Base-by-base conservation (phyloP, 2,329 filamentous ascomycete species). In the Aquanectria penicillioides region DNA sequence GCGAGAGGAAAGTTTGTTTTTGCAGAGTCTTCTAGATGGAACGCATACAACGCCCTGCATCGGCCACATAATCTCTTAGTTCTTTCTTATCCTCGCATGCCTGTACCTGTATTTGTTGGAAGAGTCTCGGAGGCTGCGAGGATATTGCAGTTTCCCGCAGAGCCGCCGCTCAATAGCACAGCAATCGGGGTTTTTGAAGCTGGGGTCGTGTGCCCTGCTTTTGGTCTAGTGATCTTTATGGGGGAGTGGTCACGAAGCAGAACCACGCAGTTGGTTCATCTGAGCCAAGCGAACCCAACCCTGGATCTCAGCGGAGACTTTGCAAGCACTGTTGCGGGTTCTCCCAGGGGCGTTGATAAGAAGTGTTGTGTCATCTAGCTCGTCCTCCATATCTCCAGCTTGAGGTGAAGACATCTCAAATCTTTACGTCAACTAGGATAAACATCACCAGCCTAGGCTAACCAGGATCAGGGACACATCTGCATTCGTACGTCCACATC, bases 401-500 rank as follows among this genome's bases (percentile, higher is more conserved):
- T 18, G 49, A 55, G 41, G 31, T n/a, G 22, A 36, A 37, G 43
- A 29, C 25, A n/a, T 29, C 23, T 46, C 43, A 51, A 37, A 46
- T 36, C 48, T 44, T 54, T 43, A 25, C 43, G 40, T 31, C 15
- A 25, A 17, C 22, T 29, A 46, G 46, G 43, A 57, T 57, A 51
- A 64, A 51, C 25, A 44, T 64, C 37, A 33, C 33, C 48, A 44
- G 34, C 44, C 25, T 13, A 40, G 50, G 55, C 47, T 36, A 44
- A 34, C 53, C 63, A 34, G 47, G 53, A 18, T 52, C 46, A 37
- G 48, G 15, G 25, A 23, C 20, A 20, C 22, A 33, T 38, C 46
- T 41, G 53, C 17, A 36, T 37, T 44, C 46, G 37, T 43, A 26
- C 44, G 20, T 31, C 33, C 38, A 34, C 26, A 33, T 37, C 29